These are phyloP conservation scores for Cunninghamia lanceolata DNA, from an alignment of 75 land plant genomes.

Conservation along the genomic window DNA sequence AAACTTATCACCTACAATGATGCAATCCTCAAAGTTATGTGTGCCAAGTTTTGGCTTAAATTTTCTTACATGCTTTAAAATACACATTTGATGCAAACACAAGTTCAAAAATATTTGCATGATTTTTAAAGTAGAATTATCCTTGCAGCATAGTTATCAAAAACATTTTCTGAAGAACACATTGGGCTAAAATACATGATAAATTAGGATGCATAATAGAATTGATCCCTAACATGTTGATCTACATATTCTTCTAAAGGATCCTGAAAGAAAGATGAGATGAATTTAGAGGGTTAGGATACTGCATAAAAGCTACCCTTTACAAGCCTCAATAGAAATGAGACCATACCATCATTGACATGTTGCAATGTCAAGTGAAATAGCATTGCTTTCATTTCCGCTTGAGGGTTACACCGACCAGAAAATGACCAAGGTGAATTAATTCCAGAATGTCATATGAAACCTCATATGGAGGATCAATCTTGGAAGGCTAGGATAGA, in stretches of 20 bases:
- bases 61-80: neutral
- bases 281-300: neutral
- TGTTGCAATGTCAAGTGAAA: too few species aligned
- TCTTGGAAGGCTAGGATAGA: too few species aligned
- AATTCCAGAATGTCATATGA: too few species aligned
- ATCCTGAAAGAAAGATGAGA: neutral
- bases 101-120: neutral
- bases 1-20: neutral
- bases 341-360: too few species aligned
- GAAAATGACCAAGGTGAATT: too few species aligned
- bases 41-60: neutral
- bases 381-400: too few species aligned
- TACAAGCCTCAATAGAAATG: neutral
- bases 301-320: neutral
- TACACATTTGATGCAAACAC: neutral
- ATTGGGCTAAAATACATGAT: neutral
- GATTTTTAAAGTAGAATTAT: neutral
- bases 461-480: too few species aligned
- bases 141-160: neutral
- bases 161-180: neutral
- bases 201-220: neutral
- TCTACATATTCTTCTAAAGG: neutral
- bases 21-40: neutral
- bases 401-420: too few species aligned
- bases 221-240: neutral